Evolutionary conservation across 345 rosid species (phyloP).

Genomic region (Linum usitatissimum): DNA sequence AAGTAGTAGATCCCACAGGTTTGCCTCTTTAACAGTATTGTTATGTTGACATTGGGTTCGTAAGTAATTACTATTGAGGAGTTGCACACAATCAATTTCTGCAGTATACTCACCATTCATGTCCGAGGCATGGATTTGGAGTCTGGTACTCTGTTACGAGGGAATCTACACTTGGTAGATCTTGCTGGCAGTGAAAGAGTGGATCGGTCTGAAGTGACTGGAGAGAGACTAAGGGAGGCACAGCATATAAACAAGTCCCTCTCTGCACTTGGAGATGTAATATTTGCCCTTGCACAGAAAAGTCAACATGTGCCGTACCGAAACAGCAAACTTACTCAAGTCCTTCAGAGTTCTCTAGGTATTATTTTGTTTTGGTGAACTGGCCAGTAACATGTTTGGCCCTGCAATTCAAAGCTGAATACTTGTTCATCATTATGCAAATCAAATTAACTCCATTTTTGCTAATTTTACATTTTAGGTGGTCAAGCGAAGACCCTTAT

Average conservation of each 20-base stretch:
- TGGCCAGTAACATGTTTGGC: not conserved
- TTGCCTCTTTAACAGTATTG: constrained; percentile 10
- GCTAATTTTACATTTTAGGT: constrained; percentile 34
- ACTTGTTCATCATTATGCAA: not conserved
- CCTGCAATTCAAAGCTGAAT: not conserved
- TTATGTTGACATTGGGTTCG: not conserved
- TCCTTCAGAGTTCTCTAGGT: constrained; percentile 96
- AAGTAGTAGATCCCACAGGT: constrained; percentile 99
- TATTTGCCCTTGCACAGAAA: constrained; percentile 83
- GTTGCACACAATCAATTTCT: constrained; percentile 13
- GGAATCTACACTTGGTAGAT: constrained; percentile 81
- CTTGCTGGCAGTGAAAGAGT: constrained; percentile 99
- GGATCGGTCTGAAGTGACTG: constrained; percentile 92
- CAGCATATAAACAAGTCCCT: constrained; percentile 92
- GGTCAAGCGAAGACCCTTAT: constrained; percentile 96
- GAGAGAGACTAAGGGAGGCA: constrained; percentile 94
- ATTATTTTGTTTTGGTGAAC: constrained; percentile 6
- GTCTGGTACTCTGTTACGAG: constrained; percentile 61
- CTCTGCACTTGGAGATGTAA: constrained; percentile 93
- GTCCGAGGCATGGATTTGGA: constrained; percentile 67
- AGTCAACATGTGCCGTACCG: constrained; percentile 80
- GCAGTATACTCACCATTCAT: constrained; percentile 92
- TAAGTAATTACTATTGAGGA: not conserved
- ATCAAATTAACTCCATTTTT: not conserved
- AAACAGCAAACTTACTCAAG: constrained; percentile 97